Conservation (phyloP, 1,284 basidiomycete species). For the Pascua sp. region DNA sequence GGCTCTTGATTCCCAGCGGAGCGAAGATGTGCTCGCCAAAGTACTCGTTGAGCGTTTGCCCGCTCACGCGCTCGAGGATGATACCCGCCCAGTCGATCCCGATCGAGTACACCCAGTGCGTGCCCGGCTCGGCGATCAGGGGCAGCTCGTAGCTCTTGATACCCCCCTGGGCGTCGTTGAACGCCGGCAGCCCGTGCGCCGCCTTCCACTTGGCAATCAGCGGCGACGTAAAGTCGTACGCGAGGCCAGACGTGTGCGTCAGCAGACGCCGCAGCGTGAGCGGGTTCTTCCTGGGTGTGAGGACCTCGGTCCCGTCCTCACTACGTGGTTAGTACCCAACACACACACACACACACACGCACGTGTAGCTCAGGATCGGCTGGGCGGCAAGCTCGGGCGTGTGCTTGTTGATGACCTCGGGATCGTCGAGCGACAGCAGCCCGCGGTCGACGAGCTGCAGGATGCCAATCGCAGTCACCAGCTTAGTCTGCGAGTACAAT, state of each 20-base stretch:
- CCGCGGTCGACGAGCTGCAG: conserved; percentile 41
- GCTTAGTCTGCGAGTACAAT: conserved; percentile 37
- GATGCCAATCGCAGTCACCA: conserved; percentile 37
- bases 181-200: background rate
- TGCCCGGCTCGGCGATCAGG: conserved; percentile 37
- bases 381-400: conserved; percentile 29
- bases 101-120: conserved; percentile 26
- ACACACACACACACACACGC: too few species aligned
- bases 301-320: conserved; percentile 4
- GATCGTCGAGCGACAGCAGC: conserved; percentile 31
- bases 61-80: conserved; percentile 35
- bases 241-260: conserved; percentile 30
- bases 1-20: conserved; percentile 28
- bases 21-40: conserved; percentile 38
- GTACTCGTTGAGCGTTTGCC: conserved; percentile 34
- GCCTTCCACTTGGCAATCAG: conserved; percentile 1
- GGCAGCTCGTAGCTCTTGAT: conserved; percentile 19
- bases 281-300: conserved; percentile 13
- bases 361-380: conserved; percentile 11
- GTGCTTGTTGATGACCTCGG: conserved; percentile 19
- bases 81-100: conserved; percentile 45
- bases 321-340: background rate
- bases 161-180: conserved; percentile 12
- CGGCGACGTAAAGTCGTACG: conserved; percentile 11
- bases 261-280: conserved; percentile 40